Percentiles rank a stretch among this genome's conserved stretches.
Evolutionary conservation across 2,329 filamentous ascomycete genomes (phyloP).

Genomic region (Phialophora verrucosa): DNA sequence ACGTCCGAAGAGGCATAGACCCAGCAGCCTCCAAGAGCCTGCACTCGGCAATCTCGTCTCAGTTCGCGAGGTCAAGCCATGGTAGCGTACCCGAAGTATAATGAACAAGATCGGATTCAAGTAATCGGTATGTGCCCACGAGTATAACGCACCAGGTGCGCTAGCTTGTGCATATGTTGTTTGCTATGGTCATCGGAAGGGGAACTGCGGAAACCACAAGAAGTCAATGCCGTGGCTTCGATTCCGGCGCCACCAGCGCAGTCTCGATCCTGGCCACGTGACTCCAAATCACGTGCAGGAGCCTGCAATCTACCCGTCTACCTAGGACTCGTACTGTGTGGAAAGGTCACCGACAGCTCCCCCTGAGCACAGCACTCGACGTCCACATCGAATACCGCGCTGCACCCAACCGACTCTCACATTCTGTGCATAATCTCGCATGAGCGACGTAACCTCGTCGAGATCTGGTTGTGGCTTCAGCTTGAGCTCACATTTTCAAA

Average conservation of each 20-base stretch:
- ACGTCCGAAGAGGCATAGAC: conserved; percentile 15
- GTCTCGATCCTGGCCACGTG: not conserved
- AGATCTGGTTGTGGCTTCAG: conserved; percentile 13
- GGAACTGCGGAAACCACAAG: not conserved
- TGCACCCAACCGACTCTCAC: conserved; percentile 18
- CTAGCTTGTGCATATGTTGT: not conserved
- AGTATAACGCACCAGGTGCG: not conserved
- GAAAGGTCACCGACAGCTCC: not conserved
- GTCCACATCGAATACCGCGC: conserved; percentile 8
- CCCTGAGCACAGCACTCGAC: conserved; percentile 23
- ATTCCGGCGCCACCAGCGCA: not conserved
- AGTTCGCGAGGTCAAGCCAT: not conserved
- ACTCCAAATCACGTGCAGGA: not conserved
- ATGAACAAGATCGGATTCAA: not conserved
- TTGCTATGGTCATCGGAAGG: not conserved
- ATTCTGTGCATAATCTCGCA: conserved; percentile 4
- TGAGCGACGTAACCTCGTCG: conserved; percentile 1
- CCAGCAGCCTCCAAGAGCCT: conserved; percentile 1
- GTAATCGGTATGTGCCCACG: no score
- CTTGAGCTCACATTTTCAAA: not conserved
- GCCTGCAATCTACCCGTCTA: not conserved
- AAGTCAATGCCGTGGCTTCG: not conserved
- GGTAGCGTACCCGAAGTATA: not conserved
- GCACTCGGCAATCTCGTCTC: not conserved
- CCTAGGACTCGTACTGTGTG: not conserved